Evolutionary conservation across 352 stramenopile species (phyloP).

Genomic region (Pythium utonaiense): DNA sequence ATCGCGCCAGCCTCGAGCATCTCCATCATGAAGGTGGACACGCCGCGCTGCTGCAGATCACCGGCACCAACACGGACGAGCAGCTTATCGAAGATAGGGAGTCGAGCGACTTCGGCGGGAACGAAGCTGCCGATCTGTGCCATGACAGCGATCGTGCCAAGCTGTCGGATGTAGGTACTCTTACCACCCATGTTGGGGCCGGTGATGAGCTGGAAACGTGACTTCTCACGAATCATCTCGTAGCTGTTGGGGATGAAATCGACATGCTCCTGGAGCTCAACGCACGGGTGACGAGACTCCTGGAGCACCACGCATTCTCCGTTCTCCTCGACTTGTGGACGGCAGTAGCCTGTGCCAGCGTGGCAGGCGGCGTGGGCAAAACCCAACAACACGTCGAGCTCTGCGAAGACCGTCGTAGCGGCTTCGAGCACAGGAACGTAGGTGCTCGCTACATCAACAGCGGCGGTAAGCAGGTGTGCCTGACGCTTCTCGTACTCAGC

Average conservation of each 20-base stretch:
- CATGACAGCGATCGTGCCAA: slow-evolving; percentile 95
- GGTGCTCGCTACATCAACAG: slow-evolving; percentile 93
- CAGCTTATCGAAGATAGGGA: slow-evolving; percentile 95
- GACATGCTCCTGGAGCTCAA: slow-evolving; percentile 96
- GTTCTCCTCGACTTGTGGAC: slow-evolving; percentile 54
- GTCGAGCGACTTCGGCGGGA: slow-evolving; percentile 86
- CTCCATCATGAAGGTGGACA: slow-evolving; percentile 99
- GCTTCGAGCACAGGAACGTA: slow-evolving; percentile 96
- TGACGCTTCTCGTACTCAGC: slow-evolving; percentile 92
- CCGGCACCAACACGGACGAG: slow-evolving; percentile 96
- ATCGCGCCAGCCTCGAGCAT: slow-evolving; percentile 99
- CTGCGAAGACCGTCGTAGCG: slow-evolving; percentile 77
- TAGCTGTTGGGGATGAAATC: slow-evolving; percentile 99
- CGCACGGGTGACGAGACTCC: slow-evolving; percentile 94
- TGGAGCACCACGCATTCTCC: slow-evolving; percentile 68
- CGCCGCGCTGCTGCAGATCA: slow-evolving; percentile 95
- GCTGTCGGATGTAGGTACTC: slow-evolving; percentile 97
- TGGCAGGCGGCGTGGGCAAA: slow-evolving; percentile 95
- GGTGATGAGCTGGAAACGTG: slow-evolving; percentile 94
- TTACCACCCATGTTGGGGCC: slow-evolving; percentile 99
- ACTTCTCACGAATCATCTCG: slow-evolving; percentile 74
- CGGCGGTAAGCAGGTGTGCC: slow-evolving; percentile 86
- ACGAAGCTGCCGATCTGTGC: slow-evolving; percentile 97
- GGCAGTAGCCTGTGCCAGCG: slow-evolving; percentile 77
- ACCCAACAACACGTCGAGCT: slow-evolving; percentile 94